Evolutionary conservation across 805 yeast species (phyloP), one percentile per base, ranked within the genome.

Genomic region (Teunomyces stri): DNA sequence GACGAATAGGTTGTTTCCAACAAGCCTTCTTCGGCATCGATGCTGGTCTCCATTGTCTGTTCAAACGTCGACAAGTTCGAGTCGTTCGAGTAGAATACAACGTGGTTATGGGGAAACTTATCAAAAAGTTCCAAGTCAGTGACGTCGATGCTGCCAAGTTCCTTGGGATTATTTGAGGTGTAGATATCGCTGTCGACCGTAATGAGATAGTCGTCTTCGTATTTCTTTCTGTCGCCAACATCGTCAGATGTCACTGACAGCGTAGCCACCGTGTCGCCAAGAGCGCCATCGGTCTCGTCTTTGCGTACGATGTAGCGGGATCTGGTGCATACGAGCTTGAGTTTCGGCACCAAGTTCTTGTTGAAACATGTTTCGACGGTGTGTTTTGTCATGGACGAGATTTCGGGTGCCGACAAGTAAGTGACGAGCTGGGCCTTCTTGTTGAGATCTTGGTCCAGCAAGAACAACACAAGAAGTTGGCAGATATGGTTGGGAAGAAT

Each of bases 21-120:
- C n/a, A 56, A 31, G 5, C 54, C 52, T 40, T 59, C 52, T 31
- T 61, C 54, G 16, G 55, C 64, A n/a, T 62, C 56, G 12, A 70
- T 56, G 7, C 51, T 62, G 2, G 73, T 62, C 21, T 52, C 46
- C 29, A 72, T 43, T 4, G 64, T 57, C 20, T 57, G 44, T 44
- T 63, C 68, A 46, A 72, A 71, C 33, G 60, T 61, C 35, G 65
- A 63, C 45, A 72, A 59, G 47, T 66, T 64, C n/a, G 68, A 58
- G 54, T 72, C 77, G 51, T 72, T 72, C 20, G 75, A 67, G 47
- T 56, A 57, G 6, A 72, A 48, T 15, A 60, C 49, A 28, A 70
- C 53, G 36, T 58, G 55, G 45, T 62, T 62, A 55, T 65, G 70
- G 1, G 76, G 75, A 43, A 72, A 72, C 6, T 53, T 53, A 36